Base-by-base conservation (phyloP, 2,329 filamentous ascomycete species). In the Neonectria hederae region DNA sequence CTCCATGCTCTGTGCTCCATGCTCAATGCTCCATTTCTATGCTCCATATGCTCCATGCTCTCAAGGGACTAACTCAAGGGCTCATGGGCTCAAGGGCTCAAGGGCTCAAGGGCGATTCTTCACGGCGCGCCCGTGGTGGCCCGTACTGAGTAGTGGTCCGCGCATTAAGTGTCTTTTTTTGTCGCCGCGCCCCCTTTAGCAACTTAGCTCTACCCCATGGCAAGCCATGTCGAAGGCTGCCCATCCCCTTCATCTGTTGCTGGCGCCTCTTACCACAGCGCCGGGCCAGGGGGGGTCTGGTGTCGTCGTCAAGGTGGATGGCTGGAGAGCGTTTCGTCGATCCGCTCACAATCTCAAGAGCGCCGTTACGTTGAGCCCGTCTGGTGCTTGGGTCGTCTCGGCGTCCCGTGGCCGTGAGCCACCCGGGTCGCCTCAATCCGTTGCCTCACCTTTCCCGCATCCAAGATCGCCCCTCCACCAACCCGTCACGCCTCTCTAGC, bases 161-260 rank as follows among this genome's bases (percentile, higher is more conserved):
- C 49, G 61, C 61, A 51, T 48, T 30, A 48, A 54, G 66, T 65
- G 66, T 68, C 67, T 65, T 65, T 38, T 38, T 35, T 35, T 38
- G 62, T 61, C 55, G 51, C 54, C 54, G 59, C 59, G 61, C 61
- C 59, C 67, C 58, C 71, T 66, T 66, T 53, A 26, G 22, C 38
- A 32, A 53, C 54, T 61, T 65, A 59, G 58, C 54, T 43, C 42
- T 63, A 73, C 71, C 63, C 71, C 71, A 61, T 60, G 68, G 32
- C 70, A 73, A 74, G 71, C 71, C 71, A 74, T 70, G 60, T 68
- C 65, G 59, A 69, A 65, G 58, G 58, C 45, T 63, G 46, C 24
- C 62, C 62, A 60, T 70, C 69, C 68, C 71, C 68, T 73, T 69
- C 64, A 73, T 72, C 66, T 70, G 71, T 65, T 61, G 35, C 42